Percentiles rank a stretch among this genome's conserved stretches.
phyloP scores from a whole-genome alignment of 306 rosid species.

The Cicer pinnatifidum region DNA sequence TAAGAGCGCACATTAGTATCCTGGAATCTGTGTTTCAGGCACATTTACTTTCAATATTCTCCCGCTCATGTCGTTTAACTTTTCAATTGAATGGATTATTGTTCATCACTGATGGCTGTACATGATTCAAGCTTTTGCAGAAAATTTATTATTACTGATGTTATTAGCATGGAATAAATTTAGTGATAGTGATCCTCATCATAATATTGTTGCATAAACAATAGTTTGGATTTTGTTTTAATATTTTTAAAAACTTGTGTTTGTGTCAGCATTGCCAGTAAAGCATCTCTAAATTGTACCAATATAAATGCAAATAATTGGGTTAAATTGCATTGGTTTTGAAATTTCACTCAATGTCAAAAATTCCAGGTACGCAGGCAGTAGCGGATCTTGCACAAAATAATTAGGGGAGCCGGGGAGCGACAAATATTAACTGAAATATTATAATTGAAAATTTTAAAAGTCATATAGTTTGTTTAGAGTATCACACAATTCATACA shows the following conservation, averaged over 20 bases:
- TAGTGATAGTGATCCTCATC: constrained; percentile 15
- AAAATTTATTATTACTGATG: constrained; percentile 5
- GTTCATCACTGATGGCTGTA: neutral
- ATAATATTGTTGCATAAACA: constrained; percentile 1
- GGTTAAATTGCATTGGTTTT: constrained; percentile 11
- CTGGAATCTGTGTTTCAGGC: constrained; percentile 18
- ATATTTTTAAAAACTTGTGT: neutral
- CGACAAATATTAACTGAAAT: too few relatives aligned
- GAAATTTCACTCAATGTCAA: constrained; percentile 4
- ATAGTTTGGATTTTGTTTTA: constrained; percentile 8
- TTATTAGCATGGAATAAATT: constrained; percentile 15
- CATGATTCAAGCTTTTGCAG: constrained; percentile 9
- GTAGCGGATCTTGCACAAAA: too few relatives aligned
- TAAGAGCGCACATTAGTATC: constrained; percentile 16
- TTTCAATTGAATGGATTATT: neutral
- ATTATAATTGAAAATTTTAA: too few relatives aligned
- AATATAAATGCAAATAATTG: constrained; percentile 1
- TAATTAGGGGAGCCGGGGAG: too few relatives aligned
- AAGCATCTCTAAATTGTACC: constrained; percentile 28
- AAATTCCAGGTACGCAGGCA: neutral
- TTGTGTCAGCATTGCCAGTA: neutral
- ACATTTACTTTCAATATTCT: constrained; percentile 6
- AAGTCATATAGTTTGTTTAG: too few relatives aligned
- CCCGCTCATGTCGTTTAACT: constrained; percentile 21
- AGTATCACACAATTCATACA: too few relatives aligned